Percentiles rank a stretch among this genome's conserved stretches.
phyloP scores from a whole-genome alignment of 2,329 filamentous ascomycete species.

The Fusarium algeriense region DNA sequence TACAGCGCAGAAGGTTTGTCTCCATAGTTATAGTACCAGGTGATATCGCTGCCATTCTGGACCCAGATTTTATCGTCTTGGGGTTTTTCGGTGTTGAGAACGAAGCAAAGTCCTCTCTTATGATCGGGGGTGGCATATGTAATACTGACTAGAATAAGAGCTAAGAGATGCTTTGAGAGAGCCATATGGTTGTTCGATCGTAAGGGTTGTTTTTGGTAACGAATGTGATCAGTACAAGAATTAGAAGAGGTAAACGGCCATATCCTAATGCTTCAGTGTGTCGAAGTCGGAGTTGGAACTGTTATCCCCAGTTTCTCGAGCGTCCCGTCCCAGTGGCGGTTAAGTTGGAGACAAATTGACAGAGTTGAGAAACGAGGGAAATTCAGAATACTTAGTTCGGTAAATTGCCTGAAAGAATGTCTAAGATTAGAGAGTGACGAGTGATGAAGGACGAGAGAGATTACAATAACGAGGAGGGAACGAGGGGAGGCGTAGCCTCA shows the following conservation, averaged over 20 bases:
- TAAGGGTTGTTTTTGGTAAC: background rate
- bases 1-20: constrained; percentile 67
- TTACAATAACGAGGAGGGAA: background rate
- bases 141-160: constrained; percentile 41
- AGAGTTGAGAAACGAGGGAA: background rate
- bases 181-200: constrained; percentile 16
- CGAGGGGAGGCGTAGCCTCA: background rate
- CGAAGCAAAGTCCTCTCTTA: constrained; percentile 81
- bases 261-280: background rate
- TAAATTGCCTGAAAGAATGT: background rate
- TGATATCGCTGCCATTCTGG: constrained; percentile 67
- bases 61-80: constrained; percentile 76
- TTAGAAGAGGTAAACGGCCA: background rate
- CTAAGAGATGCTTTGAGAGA: constrained; percentile 15
- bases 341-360: background rate
- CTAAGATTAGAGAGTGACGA: background rate
- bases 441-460: background rate
- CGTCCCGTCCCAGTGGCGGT: background rate
- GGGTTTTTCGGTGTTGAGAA: constrained; percentile 66
- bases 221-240: background rate
- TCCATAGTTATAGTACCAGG: constrained; percentile 89
- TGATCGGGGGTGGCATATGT: constrained; percentile 50
- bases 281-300: background rate
- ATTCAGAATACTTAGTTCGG: background rate
- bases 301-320: background rate